Conservation (phyloP, 139 green algal genomes). For the Gonium pectorale region DNA sequence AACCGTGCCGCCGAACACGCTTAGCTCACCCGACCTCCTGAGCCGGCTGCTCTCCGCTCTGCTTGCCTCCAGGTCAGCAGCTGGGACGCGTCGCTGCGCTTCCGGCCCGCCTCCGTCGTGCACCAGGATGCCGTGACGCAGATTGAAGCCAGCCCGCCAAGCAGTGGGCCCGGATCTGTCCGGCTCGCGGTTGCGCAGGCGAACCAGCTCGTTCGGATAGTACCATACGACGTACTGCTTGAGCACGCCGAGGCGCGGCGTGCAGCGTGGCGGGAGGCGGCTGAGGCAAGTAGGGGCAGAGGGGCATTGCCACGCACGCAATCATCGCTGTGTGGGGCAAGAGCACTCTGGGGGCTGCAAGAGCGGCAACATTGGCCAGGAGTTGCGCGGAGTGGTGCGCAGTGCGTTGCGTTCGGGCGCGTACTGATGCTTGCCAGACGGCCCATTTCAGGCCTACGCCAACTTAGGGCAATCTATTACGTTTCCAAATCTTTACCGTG, state of each 20-base stretch:
- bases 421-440: too few species aligned
- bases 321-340: too few species aligned
- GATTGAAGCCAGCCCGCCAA: not conserved
- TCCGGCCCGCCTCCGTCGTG: not conserved
- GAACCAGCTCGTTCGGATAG: constrained; percentile 26
- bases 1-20: not conserved
- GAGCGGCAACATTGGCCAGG: too few species aligned
- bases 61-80: constrained; percentile 1
- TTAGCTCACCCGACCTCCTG: not conserved
- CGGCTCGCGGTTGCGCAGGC: constrained; percentile 24
- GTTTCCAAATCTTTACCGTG: too few species aligned
- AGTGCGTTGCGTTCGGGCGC: too few species aligned
- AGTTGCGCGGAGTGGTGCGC: too few species aligned
- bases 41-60: not conserved
- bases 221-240: not conserved
- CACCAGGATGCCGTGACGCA: constrained; percentile 28
- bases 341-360: too few species aligned
- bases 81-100: not conserved
- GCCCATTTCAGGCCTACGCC: too few species aligned
- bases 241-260: not conserved
- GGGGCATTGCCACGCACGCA: too few species aligned
- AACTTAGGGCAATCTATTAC: too few species aligned
- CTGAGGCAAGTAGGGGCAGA: too few species aligned
- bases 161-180: not conserved
- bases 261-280: not conserved